A percentile compares a stretch with the other conserved stretches of the same genome.
phyloP scores from a whole-genome alignment of 2,329 filamentous ascomycete genomes.

The Basipetospora chlamydospora region DNA sequence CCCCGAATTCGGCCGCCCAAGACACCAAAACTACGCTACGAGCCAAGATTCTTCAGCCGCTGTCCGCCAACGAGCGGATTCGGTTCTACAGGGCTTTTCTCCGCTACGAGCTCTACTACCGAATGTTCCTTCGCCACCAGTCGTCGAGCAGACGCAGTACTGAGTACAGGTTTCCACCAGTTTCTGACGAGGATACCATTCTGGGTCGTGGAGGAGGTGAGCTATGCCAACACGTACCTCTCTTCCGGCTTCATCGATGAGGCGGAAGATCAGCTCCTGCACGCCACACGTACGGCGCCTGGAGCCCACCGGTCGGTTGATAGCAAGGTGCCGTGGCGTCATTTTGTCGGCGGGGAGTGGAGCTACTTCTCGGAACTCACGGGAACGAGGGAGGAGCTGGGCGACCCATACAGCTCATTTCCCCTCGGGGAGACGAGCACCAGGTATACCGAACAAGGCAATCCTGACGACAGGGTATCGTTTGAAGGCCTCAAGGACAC shows the following conservation, averaged over 20 bases:
- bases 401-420: too few relatives aligned
- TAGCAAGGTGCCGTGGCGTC: too few relatives aligned
- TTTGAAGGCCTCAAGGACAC: too few relatives aligned
- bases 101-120: constrained; percentile 1
- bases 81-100: neutral
- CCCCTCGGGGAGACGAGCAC: too few relatives aligned
- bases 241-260: neutral
- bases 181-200: neutral
- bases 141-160: neutral
- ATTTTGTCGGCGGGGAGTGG: too few relatives aligned
- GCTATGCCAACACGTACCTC: constrained; percentile 1
- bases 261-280: neutral
- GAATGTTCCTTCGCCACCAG: neutral
- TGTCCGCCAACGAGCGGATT: neutral
- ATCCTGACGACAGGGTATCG: too few relatives aligned
- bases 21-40: too few relatives aligned
- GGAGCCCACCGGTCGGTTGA: too few relatives aligned
- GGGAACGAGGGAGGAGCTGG: too few relatives aligned
- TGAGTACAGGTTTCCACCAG: neutral
- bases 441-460: too few relatives aligned
- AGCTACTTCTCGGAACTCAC: too few relatives aligned
- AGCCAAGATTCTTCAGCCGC: constrained; percentile 14
- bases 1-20: too few relatives aligned
- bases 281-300: neutral
- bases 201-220: constrained; percentile 1